Base-by-base conservation (phyloP, 2,329 filamentous ascomycete genomes). In the Penicillium sp. region DNA sequence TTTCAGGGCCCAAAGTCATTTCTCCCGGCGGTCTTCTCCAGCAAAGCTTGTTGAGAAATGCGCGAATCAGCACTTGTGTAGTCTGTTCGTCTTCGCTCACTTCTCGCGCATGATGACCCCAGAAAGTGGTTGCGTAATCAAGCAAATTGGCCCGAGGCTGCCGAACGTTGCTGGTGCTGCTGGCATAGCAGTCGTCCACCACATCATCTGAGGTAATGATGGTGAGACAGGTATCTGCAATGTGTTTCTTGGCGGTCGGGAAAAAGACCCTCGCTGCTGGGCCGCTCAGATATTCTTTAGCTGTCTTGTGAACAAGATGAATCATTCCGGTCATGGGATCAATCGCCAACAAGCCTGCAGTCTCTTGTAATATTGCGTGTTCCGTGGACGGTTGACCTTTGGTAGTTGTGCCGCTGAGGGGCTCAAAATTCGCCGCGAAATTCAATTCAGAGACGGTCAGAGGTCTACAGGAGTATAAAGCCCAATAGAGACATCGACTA, bases 11-110 rank as follows among this genome's bases (percentile, higher is more conserved):
- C 1, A 48, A 47, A 0, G 67, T 67, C 3, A 68, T 60, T 3
- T 43, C 51, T 5, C 39, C 52, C 1, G 66, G 66, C 14, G 69
- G 69, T 0, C 64, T 54, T 50, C 68, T 60, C 69, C 69, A 72
- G 2, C 50, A 52, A 6, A 72, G 54, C 28, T 72, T 72, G 26
- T 72, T 72, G 8, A 72, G 54, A n/a, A 71, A 72, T 0, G 69
- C 57, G n/a, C 54, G 55, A 14, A 68, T 67, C 1, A 72, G 48
- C 0, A 72, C 68, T 29, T 70, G 67, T 3, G 56, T 66, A 0
- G 68, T 67, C 23, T 63, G 65, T 37, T 72, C 69, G 7, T 71
- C 68, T 21, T 70, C 68, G 1, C 54, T 21, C 1, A 66, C 60
- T 7, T 70, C 61, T 0, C 65, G 55, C 0, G 68, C 64, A 56